These are phyloP conservation scores for Fonsecaea pugnacius DNA, from an alignment of 2,329 filamentous ascomycete genomes.

Conservation along the genomic window DNA sequence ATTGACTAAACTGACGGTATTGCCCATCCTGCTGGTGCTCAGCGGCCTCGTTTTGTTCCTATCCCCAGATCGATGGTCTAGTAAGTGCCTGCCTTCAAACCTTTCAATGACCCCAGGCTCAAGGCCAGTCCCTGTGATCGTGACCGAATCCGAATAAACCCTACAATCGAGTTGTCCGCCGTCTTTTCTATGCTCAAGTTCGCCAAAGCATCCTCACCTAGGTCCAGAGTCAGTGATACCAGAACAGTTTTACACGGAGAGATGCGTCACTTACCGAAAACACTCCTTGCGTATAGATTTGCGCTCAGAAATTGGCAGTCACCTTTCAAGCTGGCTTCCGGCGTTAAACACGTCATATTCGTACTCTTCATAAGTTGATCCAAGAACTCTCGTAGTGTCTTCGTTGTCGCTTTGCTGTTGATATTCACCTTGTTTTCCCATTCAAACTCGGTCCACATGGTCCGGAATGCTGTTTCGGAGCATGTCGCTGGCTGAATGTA, in stretches of 20 bases:
- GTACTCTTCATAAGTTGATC: slow-evolving; percentile 95
- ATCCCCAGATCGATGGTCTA: slow-evolving; percentile 17
- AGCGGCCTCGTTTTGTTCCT: background rate
- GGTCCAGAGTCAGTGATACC: slow-evolving; percentile 14
- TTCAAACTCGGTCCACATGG: slow-evolving; percentile 99
- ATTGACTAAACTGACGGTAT: background rate
- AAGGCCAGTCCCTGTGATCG: slow-evolving; percentile 92
- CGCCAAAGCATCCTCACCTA: slow-evolving; percentile 96
- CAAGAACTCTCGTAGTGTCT: slow-evolving; percentile 87
- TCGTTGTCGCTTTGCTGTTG: slow-evolving; percentile 80
- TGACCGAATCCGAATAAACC: slow-evolving; percentile 97
- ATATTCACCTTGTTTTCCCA: slow-evolving; percentile 99
- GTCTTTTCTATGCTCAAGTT: slow-evolving; percentile 98
- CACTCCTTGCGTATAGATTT: slow-evolving; percentile 93
- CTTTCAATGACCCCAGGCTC: slow-evolving; percentile 92
- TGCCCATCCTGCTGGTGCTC: background rate
- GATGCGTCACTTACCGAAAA: slow-evolving; percentile 78
- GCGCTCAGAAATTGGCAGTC: slow-evolving; percentile 98
- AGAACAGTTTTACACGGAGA: background rate
- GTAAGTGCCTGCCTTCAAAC: slow-evolving; percentile 71
- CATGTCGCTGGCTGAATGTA: slow-evolving; percentile 98
- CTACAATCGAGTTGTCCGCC: slow-evolving; percentile 91
- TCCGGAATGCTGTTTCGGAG: slow-evolving; percentile 96
- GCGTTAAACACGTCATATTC: slow-evolving; percentile 97
- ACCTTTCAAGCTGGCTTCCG: slow-evolving; percentile 92